Conservation (phyloP, 192 early-diverging fungal species). For the Umbelopsis sp. region DNA sequence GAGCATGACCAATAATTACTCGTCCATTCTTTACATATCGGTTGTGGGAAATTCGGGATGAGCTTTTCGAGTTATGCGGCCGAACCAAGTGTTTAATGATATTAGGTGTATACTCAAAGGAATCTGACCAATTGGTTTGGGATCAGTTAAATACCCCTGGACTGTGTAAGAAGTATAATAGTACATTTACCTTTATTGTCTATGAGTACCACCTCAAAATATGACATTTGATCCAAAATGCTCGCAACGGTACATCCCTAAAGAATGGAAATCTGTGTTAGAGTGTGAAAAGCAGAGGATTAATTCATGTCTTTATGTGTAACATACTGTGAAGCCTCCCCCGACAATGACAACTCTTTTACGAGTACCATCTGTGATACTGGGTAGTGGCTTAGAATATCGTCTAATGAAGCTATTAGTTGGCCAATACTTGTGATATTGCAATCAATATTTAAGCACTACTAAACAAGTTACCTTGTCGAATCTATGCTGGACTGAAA, state of each 20-base stretch:
- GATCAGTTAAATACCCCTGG: neutral
- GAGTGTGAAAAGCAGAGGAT: neutral
- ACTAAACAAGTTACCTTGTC: constrained; percentile 17
- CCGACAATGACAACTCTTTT: constrained; percentile 42
- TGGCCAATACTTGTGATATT: neutral
- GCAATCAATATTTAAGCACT: neutral
- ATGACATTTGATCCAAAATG: constrained; percentile 42
- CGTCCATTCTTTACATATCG: constrained; percentile 42
- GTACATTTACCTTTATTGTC: constrained; percentile 36
- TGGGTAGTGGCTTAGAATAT: neutral
- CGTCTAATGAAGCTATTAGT: neutral
- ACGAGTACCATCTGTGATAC: constrained; percentile 19
- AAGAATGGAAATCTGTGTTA: neutral
- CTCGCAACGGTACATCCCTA: constrained; percentile 44
- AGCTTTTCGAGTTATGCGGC: constrained; percentile 28
- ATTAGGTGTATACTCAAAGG: constrained; percentile 44
- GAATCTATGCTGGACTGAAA: neutral
- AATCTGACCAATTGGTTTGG: constrained; percentile 29
- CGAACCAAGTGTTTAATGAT: constrained; percentile 34
- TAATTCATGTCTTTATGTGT: neutral
- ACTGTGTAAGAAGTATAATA: neutral
- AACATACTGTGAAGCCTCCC: constrained; percentile 43
- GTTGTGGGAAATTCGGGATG: constrained; percentile 36
- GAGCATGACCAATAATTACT: constrained; percentile 38
- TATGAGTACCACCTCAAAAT: constrained; percentile 40